These are phyloP conservation scores for Kodamaea restingae DNA, from an alignment of 805 yeast species.

Conservation along the genomic window DNA sequence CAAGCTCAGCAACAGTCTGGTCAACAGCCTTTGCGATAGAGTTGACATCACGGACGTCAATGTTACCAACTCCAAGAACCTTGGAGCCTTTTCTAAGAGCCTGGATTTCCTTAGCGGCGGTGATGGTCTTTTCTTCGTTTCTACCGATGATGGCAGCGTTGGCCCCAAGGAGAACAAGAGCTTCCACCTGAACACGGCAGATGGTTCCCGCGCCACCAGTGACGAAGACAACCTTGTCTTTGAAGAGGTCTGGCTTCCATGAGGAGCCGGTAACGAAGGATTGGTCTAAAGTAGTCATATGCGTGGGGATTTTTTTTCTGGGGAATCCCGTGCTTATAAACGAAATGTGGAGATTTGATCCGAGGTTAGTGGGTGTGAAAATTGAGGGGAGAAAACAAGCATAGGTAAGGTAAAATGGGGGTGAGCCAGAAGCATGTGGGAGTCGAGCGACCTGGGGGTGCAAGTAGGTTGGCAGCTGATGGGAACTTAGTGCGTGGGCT, in stretches of 20 bases:
- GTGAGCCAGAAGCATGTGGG: slow-evolving; percentile 1
- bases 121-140: slow-evolving; percentile 57
- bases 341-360: slow-evolving; percentile 1
- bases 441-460: too few relatives aligned
- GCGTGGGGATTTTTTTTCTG: slow-evolving; percentile 2
- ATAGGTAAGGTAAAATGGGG: not conserved
- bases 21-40: slow-evolving; percentile 62
- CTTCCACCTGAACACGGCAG: slow-evolving; percentile 85
- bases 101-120: slow-evolving; percentile 66
- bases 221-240: slow-evolving; percentile 81
- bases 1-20: slow-evolving; percentile 61
- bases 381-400: slow-evolving; percentile 1
- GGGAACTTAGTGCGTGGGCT: too few relatives aligned
- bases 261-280: slow-evolving; percentile 25
- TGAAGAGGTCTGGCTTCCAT: slow-evolving; percentile 63
- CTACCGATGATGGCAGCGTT: slow-evolving; percentile 85
- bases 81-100: slow-evolving; percentile 53
- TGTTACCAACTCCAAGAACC: slow-evolving; percentile 66
- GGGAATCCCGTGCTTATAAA: slow-evolving; percentile 2
- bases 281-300: slow-evolving; percentile 29
- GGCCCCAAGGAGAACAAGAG: slow-evolving; percentile 78
- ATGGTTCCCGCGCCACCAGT: slow-evolving; percentile 98
- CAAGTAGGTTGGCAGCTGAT: too few relatives aligned
- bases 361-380: slow-evolving; percentile 6
- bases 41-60: slow-evolving; percentile 73